A percentile compares a stretch with the other conserved stretches of the same genome.
Conservation (phyloP, 2,329 filamentous ascomycete species). For the Hypoxylon sp. region DNA sequence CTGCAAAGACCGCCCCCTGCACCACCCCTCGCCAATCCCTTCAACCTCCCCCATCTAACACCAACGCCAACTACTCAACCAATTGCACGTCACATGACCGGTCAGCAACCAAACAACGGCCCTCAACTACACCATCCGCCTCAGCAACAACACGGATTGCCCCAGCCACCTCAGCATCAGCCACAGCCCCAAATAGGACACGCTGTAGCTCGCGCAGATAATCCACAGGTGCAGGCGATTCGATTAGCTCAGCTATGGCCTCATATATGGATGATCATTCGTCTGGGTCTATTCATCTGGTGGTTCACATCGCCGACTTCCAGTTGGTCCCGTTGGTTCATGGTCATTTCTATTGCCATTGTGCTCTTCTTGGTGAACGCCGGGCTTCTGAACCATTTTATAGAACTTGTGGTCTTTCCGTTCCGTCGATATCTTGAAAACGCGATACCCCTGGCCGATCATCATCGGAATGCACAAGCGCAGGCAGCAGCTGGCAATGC, state of each 20-base stretch:
- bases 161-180: slow-evolving; percentile 50
- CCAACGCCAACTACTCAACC: slow-evolving; percentile 42
- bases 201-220: slow-evolving; percentile 50
- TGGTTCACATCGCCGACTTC: slow-evolving; percentile 73
- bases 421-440: slow-evolving; percentile 72
- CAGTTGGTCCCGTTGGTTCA: slow-evolving; percentile 72
- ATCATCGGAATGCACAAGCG: slow-evolving; percentile 50
- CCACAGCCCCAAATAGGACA: slow-evolving; percentile 52
- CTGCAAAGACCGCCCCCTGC: slow-evolving; percentile 31
- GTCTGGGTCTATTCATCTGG: slow-evolving; percentile 73
- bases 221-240: slow-evolving; percentile 56
- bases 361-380: slow-evolving; percentile 73
- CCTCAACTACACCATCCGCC: slow-evolving; percentile 50
- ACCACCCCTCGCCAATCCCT: slow-evolving; percentile 16
- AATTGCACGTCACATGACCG: slow-evolving; percentile 38
- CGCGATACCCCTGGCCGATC: slow-evolving; percentile 67
- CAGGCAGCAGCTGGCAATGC: slow-evolving; percentile 50
- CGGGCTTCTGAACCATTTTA: slow-evolving; percentile 70
- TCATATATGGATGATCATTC: slow-evolving; percentile 73
- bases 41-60: slow-evolving; percentile 36
- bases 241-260: slow-evolving; percentile 66
- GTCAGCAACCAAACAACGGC: slow-evolving; percentile 43
- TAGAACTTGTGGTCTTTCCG: slow-evolving; percentile 69
- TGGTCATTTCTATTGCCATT: slow-evolving; percentile 68
- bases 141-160: slow-evolving; percentile 51